A percentile compares a stretch with the other conserved stretches of the same genome.
Conservation (phyloP, 495 filamentous ascomycete genomes). For the Aspergillus sparsus region DNA sequence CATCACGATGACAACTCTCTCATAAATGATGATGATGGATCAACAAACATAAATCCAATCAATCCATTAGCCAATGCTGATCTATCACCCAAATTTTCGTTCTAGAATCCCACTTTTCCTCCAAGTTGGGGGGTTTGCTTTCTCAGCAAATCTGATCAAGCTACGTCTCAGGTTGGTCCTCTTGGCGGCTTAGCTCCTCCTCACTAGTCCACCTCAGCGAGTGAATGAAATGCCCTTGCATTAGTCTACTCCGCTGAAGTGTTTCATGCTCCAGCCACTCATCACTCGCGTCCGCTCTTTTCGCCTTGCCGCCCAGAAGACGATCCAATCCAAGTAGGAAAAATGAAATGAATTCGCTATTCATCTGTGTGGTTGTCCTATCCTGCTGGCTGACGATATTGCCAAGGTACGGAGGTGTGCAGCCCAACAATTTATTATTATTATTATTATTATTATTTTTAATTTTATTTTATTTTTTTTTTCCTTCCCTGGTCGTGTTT, state of each 20-base stretch:
- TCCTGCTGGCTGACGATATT: slow-evolving; percentile 4
- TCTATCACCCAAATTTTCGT: not conserved
- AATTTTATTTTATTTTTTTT: too few relatives aligned
- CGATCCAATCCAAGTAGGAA: not conserved
- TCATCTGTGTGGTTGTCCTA: slow-evolving; percentile 3
- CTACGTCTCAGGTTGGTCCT: slow-evolving; percentile 1
- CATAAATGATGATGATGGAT: not conserved
- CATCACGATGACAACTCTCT: too few relatives aligned
- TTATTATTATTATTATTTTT: too few relatives aligned
- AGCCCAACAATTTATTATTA: not conserved
- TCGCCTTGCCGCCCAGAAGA: not conserved
- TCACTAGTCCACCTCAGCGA: not conserved
- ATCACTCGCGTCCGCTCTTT: not conserved
- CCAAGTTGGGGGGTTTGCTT: not conserved
- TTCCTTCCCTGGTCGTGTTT: not conserved
- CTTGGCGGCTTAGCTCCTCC: not conserved
- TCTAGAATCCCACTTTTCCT: not conserved
- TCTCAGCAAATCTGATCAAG: not conserved
- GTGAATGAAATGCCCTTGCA: slow-evolving; percentile 7
- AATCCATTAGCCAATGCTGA: not conserved
- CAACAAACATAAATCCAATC: not conserved
- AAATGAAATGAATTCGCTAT: too few relatives aligned
- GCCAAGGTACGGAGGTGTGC: slow-evolving; percentile 3
- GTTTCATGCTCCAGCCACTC: slow-evolving; percentile 23
- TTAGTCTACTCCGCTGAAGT: slow-evolving; percentile 13